These are phyloP conservation scores for Zygotorulaspora danielsina DNA, from an alignment of 805 yeast species.

Conservation along the genomic window DNA sequence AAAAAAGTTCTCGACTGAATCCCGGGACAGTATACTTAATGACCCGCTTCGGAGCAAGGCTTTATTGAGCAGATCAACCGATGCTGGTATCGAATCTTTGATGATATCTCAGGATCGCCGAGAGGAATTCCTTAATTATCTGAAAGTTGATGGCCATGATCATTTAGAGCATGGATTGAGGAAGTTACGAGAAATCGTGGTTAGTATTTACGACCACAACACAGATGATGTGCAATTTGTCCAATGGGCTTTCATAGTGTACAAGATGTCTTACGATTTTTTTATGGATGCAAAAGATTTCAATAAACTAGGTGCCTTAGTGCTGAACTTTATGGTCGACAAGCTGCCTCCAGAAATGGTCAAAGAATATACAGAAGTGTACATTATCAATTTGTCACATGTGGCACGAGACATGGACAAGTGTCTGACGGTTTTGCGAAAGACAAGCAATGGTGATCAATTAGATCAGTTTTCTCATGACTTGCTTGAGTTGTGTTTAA, in stretches of 20 bases:
- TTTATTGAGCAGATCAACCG: slow-evolving; percentile 58
- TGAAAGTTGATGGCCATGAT: slow-evolving; percentile 30
- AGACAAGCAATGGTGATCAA: background rate
- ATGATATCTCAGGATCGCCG: slow-evolving; percentile 44
- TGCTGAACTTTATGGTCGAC: slow-evolving; percentile 16
- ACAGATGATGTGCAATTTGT: slow-evolving; percentile 15
- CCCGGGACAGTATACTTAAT: slow-evolving; percentile 21
- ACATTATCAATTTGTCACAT: slow-evolving; percentile 21
- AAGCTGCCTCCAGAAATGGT: slow-evolving; percentile 12
- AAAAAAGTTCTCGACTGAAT: slow-evolving; percentile 33
- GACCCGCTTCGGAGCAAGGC: slow-evolving; percentile 42
- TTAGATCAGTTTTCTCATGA: background rate
- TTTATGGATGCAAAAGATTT: slow-evolving; percentile 13
- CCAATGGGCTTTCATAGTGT: slow-evolving; percentile 16
- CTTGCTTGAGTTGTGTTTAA: slow-evolving; percentile 8
- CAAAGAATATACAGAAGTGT: slow-evolving; percentile 11
- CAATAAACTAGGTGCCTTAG: slow-evolving; percentile 15
- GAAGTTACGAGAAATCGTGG: slow-evolving; percentile 27
- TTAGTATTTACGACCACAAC: slow-evolving; percentile 17
- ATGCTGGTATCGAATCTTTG: slow-evolving; percentile 33
- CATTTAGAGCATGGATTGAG: slow-evolving; percentile 33
- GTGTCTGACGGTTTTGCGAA: slow-evolving; percentile 7
- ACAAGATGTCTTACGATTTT: slow-evolving; percentile 18
- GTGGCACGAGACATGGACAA: slow-evolving; percentile 18
- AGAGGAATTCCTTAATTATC: slow-evolving; percentile 37